A percentile compares a stretch with the other conserved stretches of the same genome.
These are phyloP conservation scores for Oemleria cerasiformis DNA, from an alignment of 306 rosid genomes.

Conservation along the genomic window DNA sequence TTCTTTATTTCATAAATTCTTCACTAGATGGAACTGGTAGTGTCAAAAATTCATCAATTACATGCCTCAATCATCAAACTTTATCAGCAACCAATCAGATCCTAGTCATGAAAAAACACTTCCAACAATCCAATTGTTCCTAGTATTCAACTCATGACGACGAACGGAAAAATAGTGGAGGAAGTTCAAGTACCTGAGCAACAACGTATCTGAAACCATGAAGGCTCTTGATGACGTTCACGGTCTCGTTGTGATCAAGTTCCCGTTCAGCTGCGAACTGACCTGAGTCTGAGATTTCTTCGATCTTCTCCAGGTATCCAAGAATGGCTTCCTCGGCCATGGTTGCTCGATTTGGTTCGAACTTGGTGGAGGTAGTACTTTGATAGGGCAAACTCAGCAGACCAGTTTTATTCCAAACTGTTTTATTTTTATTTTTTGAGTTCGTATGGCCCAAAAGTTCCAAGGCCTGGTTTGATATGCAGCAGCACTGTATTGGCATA, in stretches of 20 bases:
- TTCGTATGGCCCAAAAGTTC: too few relatives aligned
- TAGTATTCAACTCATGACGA: neutral
- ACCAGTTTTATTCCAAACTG: too few relatives aligned
- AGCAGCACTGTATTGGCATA: too few relatives aligned
- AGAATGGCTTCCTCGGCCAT: conserved; percentile 80
- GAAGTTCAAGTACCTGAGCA: conserved; percentile 40
- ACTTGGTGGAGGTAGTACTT: too few relatives aligned
- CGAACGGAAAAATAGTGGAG: neutral
- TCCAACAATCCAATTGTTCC: neutral
- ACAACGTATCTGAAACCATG: conserved; percentile 76
- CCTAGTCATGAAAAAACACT: neutral
- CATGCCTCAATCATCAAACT: too few relatives aligned
- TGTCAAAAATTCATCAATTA: too few relatives aligned
- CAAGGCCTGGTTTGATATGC: too few relatives aligned
- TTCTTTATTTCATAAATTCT: too few relatives aligned
- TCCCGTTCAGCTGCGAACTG: conserved; percentile 54
- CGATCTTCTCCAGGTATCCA: conserved; percentile 47
- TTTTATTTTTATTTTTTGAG: too few relatives aligned
- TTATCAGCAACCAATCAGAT: neutral
- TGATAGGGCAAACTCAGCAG: too few relatives aligned
- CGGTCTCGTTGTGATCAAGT: conserved; percentile 62
- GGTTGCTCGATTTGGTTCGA: too few relatives aligned
- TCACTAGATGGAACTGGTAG: neutral
- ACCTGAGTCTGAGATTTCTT: conserved; percentile 64
- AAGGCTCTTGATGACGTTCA: conserved; percentile 77